These are phyloP conservation scores for Periconia sp. DNA, from an alignment of 2,329 filamentous ascomycete genomes.

Conservation along the genomic window DNA sequence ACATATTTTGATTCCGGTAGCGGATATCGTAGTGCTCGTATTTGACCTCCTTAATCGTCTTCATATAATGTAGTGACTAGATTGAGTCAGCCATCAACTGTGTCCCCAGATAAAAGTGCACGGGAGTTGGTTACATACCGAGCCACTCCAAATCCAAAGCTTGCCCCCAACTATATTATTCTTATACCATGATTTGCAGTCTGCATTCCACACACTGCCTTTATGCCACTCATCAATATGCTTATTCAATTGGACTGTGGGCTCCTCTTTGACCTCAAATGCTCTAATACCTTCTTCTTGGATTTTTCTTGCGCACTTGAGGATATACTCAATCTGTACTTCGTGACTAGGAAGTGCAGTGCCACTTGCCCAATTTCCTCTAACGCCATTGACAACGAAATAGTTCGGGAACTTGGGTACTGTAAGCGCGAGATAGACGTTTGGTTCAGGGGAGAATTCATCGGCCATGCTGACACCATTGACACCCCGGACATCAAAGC, in stretches of 20 bases:
- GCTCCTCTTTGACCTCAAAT: slow-evolving; percentile 1
- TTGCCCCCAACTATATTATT: no score
- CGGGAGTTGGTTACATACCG: no score
- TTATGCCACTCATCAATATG: slow-evolving; percentile 5
- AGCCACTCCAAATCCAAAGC: no score
- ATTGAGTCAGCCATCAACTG: no score
- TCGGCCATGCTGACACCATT: slow-evolving; percentile 9
- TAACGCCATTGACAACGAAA: slow-evolving; percentile 8
- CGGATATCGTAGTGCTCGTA: no score
- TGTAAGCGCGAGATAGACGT: slow-evolving; percentile 27
- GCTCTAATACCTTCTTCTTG: slow-evolving; percentile 1
- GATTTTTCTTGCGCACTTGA: slow-evolving; percentile 3
- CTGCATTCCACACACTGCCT: neutral
- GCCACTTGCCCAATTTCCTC: slow-evolving; percentile 1
- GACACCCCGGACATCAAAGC: slow-evolving; percentile 48
- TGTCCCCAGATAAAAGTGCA: no score
- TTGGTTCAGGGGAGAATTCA: slow-evolving; percentile 6
- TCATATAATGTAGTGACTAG: no score
- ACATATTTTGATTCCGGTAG: no score
- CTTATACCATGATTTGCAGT: slow-evolving; percentile 7
- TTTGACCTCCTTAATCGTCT: no score
- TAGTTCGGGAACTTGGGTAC: slow-evolving; percentile 36
- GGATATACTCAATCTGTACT: slow-evolving; percentile 4
- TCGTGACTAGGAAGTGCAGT: slow-evolving; percentile 1
- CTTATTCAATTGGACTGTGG: neutral